Percentiles rank a stretch among this genome's conserved stretches.
phyloP scores from a whole-genome alignment of 1,284 basidiomycete genomes.

The Malassezia dermatis region DNA sequence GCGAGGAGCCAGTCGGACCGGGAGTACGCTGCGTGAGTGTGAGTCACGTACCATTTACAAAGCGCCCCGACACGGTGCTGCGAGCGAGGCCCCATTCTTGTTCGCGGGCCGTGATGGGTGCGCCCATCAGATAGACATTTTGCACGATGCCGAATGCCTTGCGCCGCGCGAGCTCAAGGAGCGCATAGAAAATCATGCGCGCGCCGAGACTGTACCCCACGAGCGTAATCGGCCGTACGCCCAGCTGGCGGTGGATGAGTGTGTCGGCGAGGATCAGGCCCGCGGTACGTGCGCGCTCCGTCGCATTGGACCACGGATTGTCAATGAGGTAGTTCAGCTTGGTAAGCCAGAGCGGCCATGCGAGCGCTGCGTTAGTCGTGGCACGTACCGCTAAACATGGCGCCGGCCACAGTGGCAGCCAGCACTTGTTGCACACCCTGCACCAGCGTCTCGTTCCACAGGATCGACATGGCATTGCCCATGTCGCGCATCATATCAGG shows the following conservation, averaged over 20 bases:
- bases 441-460: slow-evolving; percentile 47
- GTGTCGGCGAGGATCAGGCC: slow-evolving; percentile 46
- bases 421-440: slow-evolving; percentile 46
- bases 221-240: slow-evolving; percentile 45
- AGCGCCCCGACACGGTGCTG: slow-evolving; percentile 40
- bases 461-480: slow-evolving; percentile 45
- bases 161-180: slow-evolving; percentile 36
- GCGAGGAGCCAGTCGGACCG: slow-evolving; percentile 46
- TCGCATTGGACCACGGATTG: slow-evolving; percentile 47
- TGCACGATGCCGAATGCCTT: slow-evolving; percentile 46
- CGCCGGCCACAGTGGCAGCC: slow-evolving; percentile 41
- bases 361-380: slow-evolving; percentile 25
- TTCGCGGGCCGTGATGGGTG: slow-evolving; percentile 41
- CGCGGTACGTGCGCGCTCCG: slow-evolving; percentile 39
- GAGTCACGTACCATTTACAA: slow-evolving; percentile 33
- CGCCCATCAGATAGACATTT: slow-evolving; percentile 46
- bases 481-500: slow-evolving; percentile 49
- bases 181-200: slow-evolving; percentile 43
- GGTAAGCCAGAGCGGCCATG: slow-evolving; percentile 46
- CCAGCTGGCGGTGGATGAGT: slow-evolving; percentile 37
- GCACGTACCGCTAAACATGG: slow-evolving; percentile 28
- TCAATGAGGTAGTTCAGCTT: slow-evolving; percentile 47
- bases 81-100: slow-evolving; percentile 38
- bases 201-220: slow-evolving; percentile 46
- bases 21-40: slow-evolving; percentile 25